Evolutionary conservation across 805 yeast species (phyloP), one percentile per base, ranked within the genome.

Genomic region (Komagataella phaffii): DNA sequence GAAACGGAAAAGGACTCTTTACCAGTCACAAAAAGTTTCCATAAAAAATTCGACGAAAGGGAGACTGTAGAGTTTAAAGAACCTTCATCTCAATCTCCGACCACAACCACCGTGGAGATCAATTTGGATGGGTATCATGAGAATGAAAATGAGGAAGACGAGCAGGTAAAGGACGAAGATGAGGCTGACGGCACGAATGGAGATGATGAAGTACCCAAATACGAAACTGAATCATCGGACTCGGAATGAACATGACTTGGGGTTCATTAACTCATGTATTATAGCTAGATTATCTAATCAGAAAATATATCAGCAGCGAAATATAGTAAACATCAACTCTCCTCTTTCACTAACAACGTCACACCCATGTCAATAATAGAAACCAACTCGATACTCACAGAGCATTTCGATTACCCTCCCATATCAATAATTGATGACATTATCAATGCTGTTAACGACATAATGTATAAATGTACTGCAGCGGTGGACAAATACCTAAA

Each of bases 321-420:
- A 19, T 5, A 6, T 12, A 17, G 46, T 44, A 19, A 44, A 44
- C 46, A 44, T 19, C 14, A n/a, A 8, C 10, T 17, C 17, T 17
- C 46, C 10, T 19, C 12, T n/a, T 7, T 12, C 46, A 44, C 21
- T 10, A 44, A 19, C 46, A 44, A 19, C 46, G 21, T 44, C 46
- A 44, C 6, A 21, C n/a, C 17, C 17, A 54, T 54, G 53, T 69
- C 73, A 2, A 65, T 64, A 21, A 55, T 68, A 56, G 59, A 61
- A 23, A 60, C 77, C 1, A 74, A 77, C 7, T 72, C 76, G 46
- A 58, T 88, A 17, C 71, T 90, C 50, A 85, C 96, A 1, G 96
- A 89, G 65, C 96, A 89, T 62, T 68, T 90, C 43, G 96, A 87
- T 43, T 87, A 77, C 59, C 85, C 93, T 6, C 96, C 96, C 0